Base-by-base conservation (phyloP, 495 filamentous ascomycete species). In the Tuber microsphaerosporum region DNA sequence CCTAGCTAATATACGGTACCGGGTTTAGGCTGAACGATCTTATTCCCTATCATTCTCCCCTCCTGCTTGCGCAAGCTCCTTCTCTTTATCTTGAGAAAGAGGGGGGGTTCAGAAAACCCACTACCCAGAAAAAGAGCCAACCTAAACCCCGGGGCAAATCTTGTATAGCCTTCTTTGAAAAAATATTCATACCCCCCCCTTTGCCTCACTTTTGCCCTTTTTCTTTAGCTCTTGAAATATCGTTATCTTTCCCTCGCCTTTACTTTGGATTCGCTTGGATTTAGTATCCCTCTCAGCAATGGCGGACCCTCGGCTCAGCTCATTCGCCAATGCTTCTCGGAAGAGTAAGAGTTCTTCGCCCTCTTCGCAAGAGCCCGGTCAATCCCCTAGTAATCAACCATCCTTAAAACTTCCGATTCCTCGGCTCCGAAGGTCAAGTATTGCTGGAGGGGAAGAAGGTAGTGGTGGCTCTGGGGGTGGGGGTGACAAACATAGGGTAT, bases 401-500 rank as follows among this genome's bases (percentile, higher is more conserved):
- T 26, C 56, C 56, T 45, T 65, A 70, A 82, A 73, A 41, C 43
- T 82, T 51, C 72, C 80, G 10, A 82, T 82, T 44, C 73, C 80
- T 70, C 80, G 80, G 65, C 73, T 82, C 34, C 75, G 41, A 10
- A 75, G 76, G 20, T 68, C 69, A 34, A 82, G 80, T 71, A n/a
- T 41, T 44, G 71, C 69, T 72, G 73, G 74, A 22, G 73, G 80
- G 37, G 76, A 82, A 39, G 80, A 81, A 26, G 79, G 79, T n/a
- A 75, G 70, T 39, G 65, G 65, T 44, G 75, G 75, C 44, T 71
- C 72, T 70, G 61, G 75, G 31, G 74, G 46, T 34, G 79, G 75
- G 39, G 80, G 79, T 72, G 80, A 81, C 56, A 81, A 81, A 65
- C 74, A 82, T 74, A 79, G 80, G 76, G 81, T 83, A 61, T 81